Base-by-base conservation (phyloP, 306 rosid genomes). In the Quercus mongolica region DNA sequence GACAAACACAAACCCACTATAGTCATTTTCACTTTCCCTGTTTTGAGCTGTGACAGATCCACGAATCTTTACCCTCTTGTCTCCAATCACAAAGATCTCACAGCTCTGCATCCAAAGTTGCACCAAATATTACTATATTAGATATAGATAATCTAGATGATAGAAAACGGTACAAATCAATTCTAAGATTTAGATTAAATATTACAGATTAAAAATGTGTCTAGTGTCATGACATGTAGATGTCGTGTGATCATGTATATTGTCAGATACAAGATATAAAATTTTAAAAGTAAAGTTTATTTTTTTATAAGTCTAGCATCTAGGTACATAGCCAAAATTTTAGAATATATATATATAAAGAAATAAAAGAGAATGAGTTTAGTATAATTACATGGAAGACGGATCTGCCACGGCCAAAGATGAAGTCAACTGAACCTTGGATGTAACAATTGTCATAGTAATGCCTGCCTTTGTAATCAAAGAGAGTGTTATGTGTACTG, bases 401-500 rank as follows among this genome's bases (percentile, higher is more conserved):
- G 18, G 99, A 84, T 89, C 80, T 83, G 62, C 88, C 95, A n/a
- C 98, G 97, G 51, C 99, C 99, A 82, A 95, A 95, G 80, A 95
- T 95, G 89, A 95, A 95, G 77, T 95, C 99, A 20, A 95, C 88
- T 4, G 99, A 95, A 65, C 99, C 99, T 88, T 91, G 96, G 79
- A 95, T 87, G 88, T 93, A 95, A 75, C 96, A 90, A 0, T 69
- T 71, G 10, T 90, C 92, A 19, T 89, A 95, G 79, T 95, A 95
- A 86, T 93, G 99, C 57, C 97, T 86, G 46, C 99, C 98, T 82
- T 87, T 95, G 79, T 88, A 84, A 82, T 95, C 99, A 20, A 91
- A 95, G 55, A 93, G 91, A 38, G 99, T 95, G 81, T 95, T 93
- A 70, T 95, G 99, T 21, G 99, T 93, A 69, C 99, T 95, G 62